Base-by-base conservation (phyloP, 2,329 filamentous ascomycete genomes). In the Paracamarosporium sp. region DNA sequence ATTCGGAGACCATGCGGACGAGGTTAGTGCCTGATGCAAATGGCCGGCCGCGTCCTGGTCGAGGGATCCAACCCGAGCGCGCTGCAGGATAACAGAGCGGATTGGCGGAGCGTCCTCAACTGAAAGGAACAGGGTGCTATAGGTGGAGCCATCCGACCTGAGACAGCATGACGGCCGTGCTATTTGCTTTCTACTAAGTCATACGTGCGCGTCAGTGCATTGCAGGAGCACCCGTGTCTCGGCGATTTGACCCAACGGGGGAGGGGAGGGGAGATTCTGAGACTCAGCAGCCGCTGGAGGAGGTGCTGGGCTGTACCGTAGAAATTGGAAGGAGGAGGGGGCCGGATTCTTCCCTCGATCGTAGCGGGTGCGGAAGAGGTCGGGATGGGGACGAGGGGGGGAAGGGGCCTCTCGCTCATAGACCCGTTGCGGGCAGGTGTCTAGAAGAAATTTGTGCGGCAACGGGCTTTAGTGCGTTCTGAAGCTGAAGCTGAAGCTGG, bases 1-100 rank as follows among this genome's bases (percentile, higher is more conserved):
- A 41, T 52, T n/a, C 36, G 43, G n/a, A 52, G 36, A 52, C 50
- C n/a, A 52, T 24, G 22, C 11, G n/a, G 50, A 35, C 24, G 25
- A 52, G 43, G 33, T n/a, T 52, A 28, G 35, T 30, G 36, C 25
- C 20, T 52, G 12, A 52, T 52, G 24, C 24, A 44, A 43, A 27
- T 43, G 17, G 38, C 50, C 22, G 28, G 25, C 36, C n/a, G n/a
- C 36, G 36, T 52, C n/a, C 43, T 31, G 4, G 33, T 50, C 24
- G 28, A 52, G 38, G 24, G 24, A 52, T 41, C 36, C 36, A 8
- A 15, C 33, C 24, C 28, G n/a, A 52, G 50, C 50, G 50, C 43
- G 22, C 43, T 15, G 31, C 25, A 13, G 35, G 25, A 43, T 43
- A 52, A 43, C 24, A 20, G n/a, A 43, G 50, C 15, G 24, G 36